Conservation (phyloP, 768 basidiomycete species). For the Psilocybe azurescens region DNA sequence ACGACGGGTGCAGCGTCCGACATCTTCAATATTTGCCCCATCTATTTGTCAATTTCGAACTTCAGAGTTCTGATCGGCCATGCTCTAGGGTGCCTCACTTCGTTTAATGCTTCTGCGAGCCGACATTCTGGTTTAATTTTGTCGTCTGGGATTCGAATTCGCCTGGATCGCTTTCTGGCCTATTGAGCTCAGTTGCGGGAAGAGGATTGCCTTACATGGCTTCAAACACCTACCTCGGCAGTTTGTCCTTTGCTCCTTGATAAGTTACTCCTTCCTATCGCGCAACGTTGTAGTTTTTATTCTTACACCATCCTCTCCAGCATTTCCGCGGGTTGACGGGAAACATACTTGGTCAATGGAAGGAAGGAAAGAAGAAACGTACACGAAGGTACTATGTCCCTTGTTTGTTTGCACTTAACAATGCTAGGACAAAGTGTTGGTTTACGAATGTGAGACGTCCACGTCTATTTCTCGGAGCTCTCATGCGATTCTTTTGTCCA, state of each 20-base stretch:
- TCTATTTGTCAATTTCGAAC: constrained; percentile 3
- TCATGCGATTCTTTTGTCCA: constrained; percentile 4
- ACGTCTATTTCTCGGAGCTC: constrained; percentile 22
- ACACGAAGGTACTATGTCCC: not conserved
- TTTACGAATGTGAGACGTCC: not conserved
- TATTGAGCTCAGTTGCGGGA: not conserved
- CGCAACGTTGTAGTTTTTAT: not conserved
- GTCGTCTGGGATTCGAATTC: not conserved
- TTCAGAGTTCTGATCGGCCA: constrained; percentile 5
- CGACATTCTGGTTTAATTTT: constrained; percentile 9
- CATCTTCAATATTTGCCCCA: not conserved
- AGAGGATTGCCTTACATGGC: not conserved
- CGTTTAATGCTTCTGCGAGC: constrained; percentile 5
- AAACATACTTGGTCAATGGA: not conserved
- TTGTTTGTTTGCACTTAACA: constrained; percentile 10
- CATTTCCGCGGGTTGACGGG: constrained; percentile 13
- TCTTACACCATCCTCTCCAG: not conserved
- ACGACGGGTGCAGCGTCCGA: not conserved
- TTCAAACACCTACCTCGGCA: constrained; percentile 1
- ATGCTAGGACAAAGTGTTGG: constrained; percentile 3
- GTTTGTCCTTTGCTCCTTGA: not conserved
- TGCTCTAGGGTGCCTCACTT: not conserved
- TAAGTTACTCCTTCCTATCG: constrained; percentile 8
- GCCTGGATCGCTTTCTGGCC: not conserved
- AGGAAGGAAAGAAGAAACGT: not conserved